Base-by-base conservation (phyloP, 352 stramenopile species). In the Phytophthora tentaculata region DNA sequence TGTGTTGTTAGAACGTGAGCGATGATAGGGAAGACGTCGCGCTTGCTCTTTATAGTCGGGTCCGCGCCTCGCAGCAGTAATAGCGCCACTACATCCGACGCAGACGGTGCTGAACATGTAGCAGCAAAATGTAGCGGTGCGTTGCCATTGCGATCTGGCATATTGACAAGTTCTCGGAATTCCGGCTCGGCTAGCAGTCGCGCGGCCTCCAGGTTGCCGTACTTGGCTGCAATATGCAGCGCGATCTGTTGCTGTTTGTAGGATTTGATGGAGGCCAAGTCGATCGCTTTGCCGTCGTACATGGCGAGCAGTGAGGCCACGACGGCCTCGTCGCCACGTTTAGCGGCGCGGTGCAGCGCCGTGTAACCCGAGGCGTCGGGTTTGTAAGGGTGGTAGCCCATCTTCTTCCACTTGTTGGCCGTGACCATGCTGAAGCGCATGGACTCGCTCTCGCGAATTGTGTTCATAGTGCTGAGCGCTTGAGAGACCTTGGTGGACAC, bases 361-460 rank as follows among this genome's bases (percentile, higher is more conserved):
- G 88, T 95, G 76, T 92, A 95, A 20, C 88, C 88, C 32, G 76
- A 84, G 24, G 79, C 81, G 58, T 94, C 88, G 14, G 83, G 85
- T 39, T 91, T 89, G 73, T 94, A 95, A 43, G 88, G 88, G 56
- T 93, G 81, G 58, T 95, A 95, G 28, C 85, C 88, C 59, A 88
- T 82, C 47, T 92, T 91, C 57, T 91, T 90, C 88, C 88, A 95
- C 71, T 93, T 94, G 74, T 69, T 84, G 19, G 88, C 85, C 16
- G 79, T 94, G 47, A 75, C 74, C 69, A 95, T 87, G 58, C 84
- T 93, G 61, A 85, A 88, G 67, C 86, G 85, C 77, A 95, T 84
- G 12, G 83, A 85, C 72, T 92, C 82, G 63, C 81, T 90, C 74
- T 91, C 83, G 58, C 79, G 80, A 65, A 91, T 92, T 1, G 79